Evolutionary conservation across 2,329 filamentous ascomycete genomes (phyloP), one percentile per base, ranked within the genome.

Genomic region (Zalaria obscura): DNA sequence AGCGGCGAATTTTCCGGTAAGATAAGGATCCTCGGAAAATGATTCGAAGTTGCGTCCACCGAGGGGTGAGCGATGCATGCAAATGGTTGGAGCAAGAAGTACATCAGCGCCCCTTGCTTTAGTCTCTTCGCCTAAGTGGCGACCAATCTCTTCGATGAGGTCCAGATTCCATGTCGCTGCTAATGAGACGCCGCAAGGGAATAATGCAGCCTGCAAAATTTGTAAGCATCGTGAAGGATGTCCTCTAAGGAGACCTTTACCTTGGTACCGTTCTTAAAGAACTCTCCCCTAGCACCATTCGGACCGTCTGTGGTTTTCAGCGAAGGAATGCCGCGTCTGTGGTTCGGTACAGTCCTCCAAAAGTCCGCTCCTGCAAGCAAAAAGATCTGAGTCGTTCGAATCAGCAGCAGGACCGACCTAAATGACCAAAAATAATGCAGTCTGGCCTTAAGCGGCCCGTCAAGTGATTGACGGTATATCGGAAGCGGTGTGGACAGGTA

Each of bases 21-120:
- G 69, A 7, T 79, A 72, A 0, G 84, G 84, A 50, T 91, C 85
- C 58, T 91, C 85, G 0, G 82, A 86, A 57, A 86, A 91, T 0
- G 83, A 87, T 61, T 93, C 85, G 50, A 91, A 93, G 49, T 87
- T 87, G 45, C 85, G 73, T 11, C 85, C 85, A 18, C 84, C 84
- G 0, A 91, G 69, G 0, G 85, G 85, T 40, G 83, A 83, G n/a
- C 85, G 75, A 52, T 89, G 84, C 67, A 86, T 80, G 63, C 83
- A 87, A 27, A 87, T 78, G 1, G 83, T 88, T 2, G 83, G 83
- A 0, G 79, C 83, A 5, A 89, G 69, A 3, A 88, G 67, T 34
- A 88, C 72, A 45, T 85, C 72, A 29, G 81, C 79, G 5, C 81
- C 82, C 52, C 83, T 78, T 18, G 82, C 80, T 52, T 76, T 81